Conservation (phyloP, 2,329 filamentous ascomycete species). For the Torrubiellomyces zombiae region DNA sequence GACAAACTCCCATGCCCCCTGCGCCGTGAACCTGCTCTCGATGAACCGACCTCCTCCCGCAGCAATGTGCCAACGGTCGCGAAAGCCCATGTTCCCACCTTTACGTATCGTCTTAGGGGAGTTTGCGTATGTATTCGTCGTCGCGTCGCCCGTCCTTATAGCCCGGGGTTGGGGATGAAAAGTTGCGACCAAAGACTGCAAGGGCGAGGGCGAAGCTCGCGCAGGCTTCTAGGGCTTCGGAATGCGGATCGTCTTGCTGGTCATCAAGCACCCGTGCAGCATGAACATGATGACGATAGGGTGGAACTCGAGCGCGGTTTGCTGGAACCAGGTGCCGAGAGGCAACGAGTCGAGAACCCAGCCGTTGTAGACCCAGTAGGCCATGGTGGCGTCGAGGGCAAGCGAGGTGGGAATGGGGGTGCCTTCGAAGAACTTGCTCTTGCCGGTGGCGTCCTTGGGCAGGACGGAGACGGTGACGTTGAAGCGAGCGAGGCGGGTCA, state of each 20-base stretch:
- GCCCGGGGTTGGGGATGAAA: too few relatives aligned
- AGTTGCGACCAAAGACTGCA: too few relatives aligned
- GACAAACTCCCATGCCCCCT: too few relatives aligned
- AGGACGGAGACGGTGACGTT: constrained; percentile 85
- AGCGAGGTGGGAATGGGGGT: constrained; percentile 89
- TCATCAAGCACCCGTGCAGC: constrained; percentile 84
- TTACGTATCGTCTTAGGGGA: too few relatives aligned
- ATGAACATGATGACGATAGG: constrained; percentile 68
- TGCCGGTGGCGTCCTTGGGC: constrained; percentile 82
- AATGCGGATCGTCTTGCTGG: constrained; percentile 85
- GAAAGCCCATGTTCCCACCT: too few relatives aligned
- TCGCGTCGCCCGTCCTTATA: too few relatives aligned
- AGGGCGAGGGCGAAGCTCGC: too few relatives aligned
- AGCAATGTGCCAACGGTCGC: too few relatives aligned
- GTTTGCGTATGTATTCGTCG: too few relatives aligned
- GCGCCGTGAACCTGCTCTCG: too few relatives aligned
- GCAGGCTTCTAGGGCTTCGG: constrained; percentile 58
- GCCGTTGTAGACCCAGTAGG: constrained; percentile 68
- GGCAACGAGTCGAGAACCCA: constrained; percentile 72
- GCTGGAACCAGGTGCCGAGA: constrained; percentile 49
- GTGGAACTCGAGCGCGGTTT: constrained; percentile 64
- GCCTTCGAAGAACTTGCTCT: constrained; percentile 91
- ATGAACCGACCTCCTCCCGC: too few relatives aligned
- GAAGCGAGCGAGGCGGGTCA: constrained; percentile 88
- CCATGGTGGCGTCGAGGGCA: constrained; percentile 67